Evolutionary conservation across 805 yeast genomes (phyloP).

Genomic region (Barnettozyma sp.): DNA sequence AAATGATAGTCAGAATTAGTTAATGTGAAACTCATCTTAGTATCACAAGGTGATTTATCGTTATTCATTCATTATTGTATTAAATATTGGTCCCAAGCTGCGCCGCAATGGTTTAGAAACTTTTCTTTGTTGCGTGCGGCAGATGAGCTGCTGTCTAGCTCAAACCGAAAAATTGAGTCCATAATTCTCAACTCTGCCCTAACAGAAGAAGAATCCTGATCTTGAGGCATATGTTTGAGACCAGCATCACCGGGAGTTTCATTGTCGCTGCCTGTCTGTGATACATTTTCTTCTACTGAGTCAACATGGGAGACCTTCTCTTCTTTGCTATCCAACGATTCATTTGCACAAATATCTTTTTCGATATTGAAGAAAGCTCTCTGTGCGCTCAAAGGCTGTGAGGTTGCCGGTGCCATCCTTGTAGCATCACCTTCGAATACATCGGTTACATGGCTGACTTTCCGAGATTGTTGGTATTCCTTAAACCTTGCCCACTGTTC

Average conservation of each 20-base stretch:
- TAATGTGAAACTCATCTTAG: too few relatives aligned
- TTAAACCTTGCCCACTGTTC: slow-evolving; percentile 25
- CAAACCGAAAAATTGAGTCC: slow-evolving; percentile 21
- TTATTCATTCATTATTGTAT: slow-evolving; percentile 2
- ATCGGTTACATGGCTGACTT: slow-evolving; percentile 36
- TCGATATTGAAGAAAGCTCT: slow-evolving; percentile 32
- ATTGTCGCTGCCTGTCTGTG: slow-evolving; percentile 32
- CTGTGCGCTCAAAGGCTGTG: slow-evolving; percentile 48
- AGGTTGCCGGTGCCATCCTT: slow-evolving; percentile 40
- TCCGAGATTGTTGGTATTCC: slow-evolving; percentile 19
- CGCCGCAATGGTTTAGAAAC: slow-evolving; percentile 29
- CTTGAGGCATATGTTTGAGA: too few relatives aligned
- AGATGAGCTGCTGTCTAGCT: slow-evolving; percentile 14
- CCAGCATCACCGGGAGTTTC: slow-evolving; percentile 26
- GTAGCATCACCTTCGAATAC: slow-evolving; percentile 41
- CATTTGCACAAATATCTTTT: too few relatives aligned
- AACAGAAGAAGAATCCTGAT: slow-evolving; percentile 7
- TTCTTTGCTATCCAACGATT: too few relatives aligned
- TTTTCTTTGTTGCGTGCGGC: slow-evolving; percentile 21
- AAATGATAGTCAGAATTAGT: too few relatives aligned
- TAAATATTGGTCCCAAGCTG: slow-evolving; percentile 30
- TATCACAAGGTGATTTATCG: too few relatives aligned
- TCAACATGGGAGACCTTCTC: too few relatives aligned
- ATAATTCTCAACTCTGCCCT: slow-evolving; percentile 17
- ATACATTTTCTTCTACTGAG: slow-evolving; percentile 18